A percentile compares a stretch with the other conserved stretches of the same genome.
Evolutionary conservation across 1,284 basidiomycete genomes (phyloP).

Genomic region (Leucoagaricus sp.): DNA sequence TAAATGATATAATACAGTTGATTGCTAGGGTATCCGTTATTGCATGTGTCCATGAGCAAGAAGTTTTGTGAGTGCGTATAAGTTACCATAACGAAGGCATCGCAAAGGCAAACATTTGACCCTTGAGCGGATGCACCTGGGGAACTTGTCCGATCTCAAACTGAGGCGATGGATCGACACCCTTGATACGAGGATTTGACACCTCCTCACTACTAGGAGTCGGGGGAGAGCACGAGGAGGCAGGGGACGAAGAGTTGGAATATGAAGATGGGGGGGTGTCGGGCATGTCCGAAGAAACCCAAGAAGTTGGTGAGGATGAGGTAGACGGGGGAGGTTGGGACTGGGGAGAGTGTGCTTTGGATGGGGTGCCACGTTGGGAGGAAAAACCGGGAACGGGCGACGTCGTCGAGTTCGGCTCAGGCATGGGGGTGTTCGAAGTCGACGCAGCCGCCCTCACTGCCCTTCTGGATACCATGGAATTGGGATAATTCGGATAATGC

Average conservation of each 20-base stretch:
- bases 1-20: background rate
- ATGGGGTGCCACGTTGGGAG: conserved; percentile 42
- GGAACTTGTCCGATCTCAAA: conserved; percentile 27
- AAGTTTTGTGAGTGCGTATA: background rate
- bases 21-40: too few species aligned
- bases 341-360: conserved; percentile 30
- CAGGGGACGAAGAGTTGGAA: conserved; percentile 34
- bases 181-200: conserved; percentile 34
- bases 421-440: conserved; percentile 46
- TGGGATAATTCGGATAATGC: conserved; percentile 59
- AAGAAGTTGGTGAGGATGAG: conserved; percentile 32
- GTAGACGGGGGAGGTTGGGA: conserved; percentile 34
- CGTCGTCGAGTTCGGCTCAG: conserved; percentile 50
- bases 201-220: conserved; percentile 35
- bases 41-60: background rate
- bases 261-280: conserved; percentile 33
- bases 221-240: conserved; percentile 39
- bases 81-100: conserved; percentile 41
- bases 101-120: conserved; percentile 40
- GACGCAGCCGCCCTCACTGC: conserved; percentile 43
- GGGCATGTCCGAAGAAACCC: conserved; percentile 22
- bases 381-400: conserved; percentile 53
- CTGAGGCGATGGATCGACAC: conserved; percentile 29
- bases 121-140: conserved; percentile 32
- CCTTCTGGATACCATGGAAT: conserved; percentile 57